Evolutionary conservation across 345 rosid species (phyloP).

Genomic region (Gossypium raimondii): DNA sequence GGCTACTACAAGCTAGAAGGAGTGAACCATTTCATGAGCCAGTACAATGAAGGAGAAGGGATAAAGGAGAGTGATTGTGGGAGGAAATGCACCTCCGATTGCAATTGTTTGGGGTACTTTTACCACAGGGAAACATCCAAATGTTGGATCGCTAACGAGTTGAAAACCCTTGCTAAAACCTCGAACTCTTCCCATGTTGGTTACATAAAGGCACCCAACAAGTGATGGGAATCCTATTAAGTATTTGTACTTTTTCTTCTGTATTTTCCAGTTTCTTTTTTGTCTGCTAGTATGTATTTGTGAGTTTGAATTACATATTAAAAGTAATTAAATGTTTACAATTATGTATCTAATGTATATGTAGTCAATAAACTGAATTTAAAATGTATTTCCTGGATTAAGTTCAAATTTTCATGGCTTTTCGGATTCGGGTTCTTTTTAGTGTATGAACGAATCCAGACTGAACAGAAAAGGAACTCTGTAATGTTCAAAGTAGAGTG

Average conservation of each 20-base stretch:
- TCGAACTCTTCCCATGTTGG: constrained; percentile 32
- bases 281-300: background rate
- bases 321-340: background rate
- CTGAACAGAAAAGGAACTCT: background rate
- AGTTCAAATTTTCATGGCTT: too few species aligned
- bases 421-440: too few species aligned
- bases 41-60: constrained; percentile 38
- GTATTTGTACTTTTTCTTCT: background rate
- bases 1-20: constrained; percentile 43
- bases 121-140: constrained; percentile 35
- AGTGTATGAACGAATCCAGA: too few species aligned
- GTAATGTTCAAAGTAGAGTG: background rate
- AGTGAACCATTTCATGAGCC: constrained; percentile 46
- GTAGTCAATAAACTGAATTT: background rate
- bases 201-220: constrained; percentile 29
- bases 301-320: background rate
- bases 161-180: constrained; percentile 40
- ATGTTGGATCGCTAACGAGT: constrained; percentile 63
- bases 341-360: background rate
- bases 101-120: constrained; percentile 62
- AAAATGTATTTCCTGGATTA: too few species aligned
- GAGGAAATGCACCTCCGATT: constrained; percentile 44
- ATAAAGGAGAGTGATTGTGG: constrained; percentile 43
- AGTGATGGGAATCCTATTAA: background rate
- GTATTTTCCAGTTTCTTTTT: background rate